Evolutionary conservation across 495 filamentous ascomycete genomes (phyloP), one percentile per base, ranked within the genome.

Genomic region (Neurospora tetraspora): DNA sequence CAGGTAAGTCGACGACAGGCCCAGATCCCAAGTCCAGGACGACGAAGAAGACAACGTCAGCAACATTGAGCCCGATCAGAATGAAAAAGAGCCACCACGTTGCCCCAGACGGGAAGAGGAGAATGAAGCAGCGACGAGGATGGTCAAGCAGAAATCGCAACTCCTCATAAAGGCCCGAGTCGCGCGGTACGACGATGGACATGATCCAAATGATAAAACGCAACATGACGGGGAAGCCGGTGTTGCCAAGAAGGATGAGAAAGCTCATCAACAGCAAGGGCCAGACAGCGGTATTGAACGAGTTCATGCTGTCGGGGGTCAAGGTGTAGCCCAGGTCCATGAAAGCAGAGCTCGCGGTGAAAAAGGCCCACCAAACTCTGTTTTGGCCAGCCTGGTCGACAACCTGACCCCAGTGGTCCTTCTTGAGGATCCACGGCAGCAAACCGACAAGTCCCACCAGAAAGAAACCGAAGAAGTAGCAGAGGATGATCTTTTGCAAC

Each of bases 71-170:
- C 4, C 89, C 75, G 8, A 96, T 84, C n/a, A 98, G 83, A 71
- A 97, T 90, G 72, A 89, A 90, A 80, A 97, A 96, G 3, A 98
- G 87, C 93, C 93, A 96, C 95, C 94, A 97, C 11, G 92, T 97
- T n/a, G 95, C 94, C 68, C 89, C 88, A 0, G 90, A 88, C 8
- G 94, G 95, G 77, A 98, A 98, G 0, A 98, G 85, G 27, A 98
- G 86, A 0, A 94, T 98, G 79, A 98, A 98, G 81, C 95, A 98
- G 42, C 96, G 91, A 74, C 95, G 91, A 34, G 95, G 95, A 77
- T 98, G 96, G 77, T 98, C 95, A 34, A 98, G 86, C 23, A 98
- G 86, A 78, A 98, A 98, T 71, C 88, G 88, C 38, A 97, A 78
- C 78, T 97, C 95, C 80, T 97, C 93, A 88, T 92, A 96, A 11